A percentile compares a stretch with the other conserved stretches of the same genome.
phyloP scores from a whole-genome alignment of 768 basidiomycete genomes.

The Boletus sp. region DNA sequence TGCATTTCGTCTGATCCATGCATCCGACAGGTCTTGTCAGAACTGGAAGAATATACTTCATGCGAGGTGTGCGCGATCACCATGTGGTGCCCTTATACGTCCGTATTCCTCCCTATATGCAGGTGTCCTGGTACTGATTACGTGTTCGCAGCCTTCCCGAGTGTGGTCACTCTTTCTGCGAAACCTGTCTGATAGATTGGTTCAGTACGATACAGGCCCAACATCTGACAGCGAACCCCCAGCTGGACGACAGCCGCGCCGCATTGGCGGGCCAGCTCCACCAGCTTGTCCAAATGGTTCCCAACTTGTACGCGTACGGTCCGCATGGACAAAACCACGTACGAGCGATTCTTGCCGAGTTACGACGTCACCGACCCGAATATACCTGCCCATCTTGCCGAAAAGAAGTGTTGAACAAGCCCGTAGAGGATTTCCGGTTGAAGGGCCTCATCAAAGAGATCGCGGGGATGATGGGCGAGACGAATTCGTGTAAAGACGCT shows the following conservation, averaged over 20 bases:
- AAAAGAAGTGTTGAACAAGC: constrained; percentile 44
- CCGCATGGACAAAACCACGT: constrained; percentile 18
- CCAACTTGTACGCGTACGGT: constrained; percentile 20
- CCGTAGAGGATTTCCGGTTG: constrained; percentile 59
- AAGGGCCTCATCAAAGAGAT: constrained; percentile 55
- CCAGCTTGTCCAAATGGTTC: constrained; percentile 18
- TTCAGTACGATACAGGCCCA: constrained; percentile 47
- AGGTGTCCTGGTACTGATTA: not conserved
- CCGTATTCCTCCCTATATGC: constrained; percentile 25
- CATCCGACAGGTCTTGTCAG: constrained; percentile 35
- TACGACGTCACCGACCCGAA: constrained; percentile 40
- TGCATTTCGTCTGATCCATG: not conserved
- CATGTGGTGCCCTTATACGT: constrained; percentile 72
- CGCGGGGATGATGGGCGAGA: constrained; percentile 49
- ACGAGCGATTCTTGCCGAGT: constrained; percentile 16
- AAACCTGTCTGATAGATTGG: constrained; percentile 57
- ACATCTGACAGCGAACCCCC: constrained; percentile 48
- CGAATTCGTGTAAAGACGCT: constrained; percentile 32
- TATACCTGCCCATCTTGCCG: constrained; percentile 74
- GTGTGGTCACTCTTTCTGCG: constrained; percentile 74
- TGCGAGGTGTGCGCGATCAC: constrained; percentile 65
- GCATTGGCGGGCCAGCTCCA: constrained; percentile 17
- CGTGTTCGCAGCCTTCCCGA: constrained; percentile 46
- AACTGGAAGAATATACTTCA: constrained; percentile 51
- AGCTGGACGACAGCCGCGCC: constrained; percentile 37